Percentiles rank a stretch among this genome's conserved stretches.
Evolutionary conservation across 2,329 filamentous ascomycete species (phyloP).

Genomic region (Dactylellina leptospora): DNA sequence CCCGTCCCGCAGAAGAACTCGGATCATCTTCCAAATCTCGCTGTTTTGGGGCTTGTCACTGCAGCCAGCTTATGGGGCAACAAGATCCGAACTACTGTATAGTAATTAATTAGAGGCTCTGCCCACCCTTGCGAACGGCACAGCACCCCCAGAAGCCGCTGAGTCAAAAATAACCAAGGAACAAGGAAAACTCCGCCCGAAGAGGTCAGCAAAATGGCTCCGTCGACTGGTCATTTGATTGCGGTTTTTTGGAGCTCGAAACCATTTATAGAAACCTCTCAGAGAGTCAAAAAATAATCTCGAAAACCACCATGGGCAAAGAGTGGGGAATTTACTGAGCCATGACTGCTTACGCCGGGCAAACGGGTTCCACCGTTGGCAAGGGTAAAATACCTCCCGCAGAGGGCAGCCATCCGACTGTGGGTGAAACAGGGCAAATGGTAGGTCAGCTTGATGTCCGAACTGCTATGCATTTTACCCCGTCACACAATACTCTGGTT

Average conservation of each 20-base stretch:
- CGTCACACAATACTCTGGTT: slow-evolving; percentile 18
- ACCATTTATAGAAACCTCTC: slow-evolving; percentile 24
- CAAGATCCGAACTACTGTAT: not conserved
- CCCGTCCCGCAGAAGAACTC: not conserved
- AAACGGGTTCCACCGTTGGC: no score
- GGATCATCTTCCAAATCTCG: not conserved
- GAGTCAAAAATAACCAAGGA: slow-evolving; percentile 31
- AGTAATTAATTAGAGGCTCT: slow-evolving; percentile 29
- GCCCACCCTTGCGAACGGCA: slow-evolving; percentile 23
- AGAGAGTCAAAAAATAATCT: not conserved
- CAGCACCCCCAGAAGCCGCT: slow-evolving; percentile 11
- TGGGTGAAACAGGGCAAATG: slow-evolving; percentile 31
- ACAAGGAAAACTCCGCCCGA: not conserved
- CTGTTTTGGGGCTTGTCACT: not conserved
- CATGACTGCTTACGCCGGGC: slow-evolving; percentile 12
- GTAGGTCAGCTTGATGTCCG: slow-evolving; percentile 30
- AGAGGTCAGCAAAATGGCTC: no score
- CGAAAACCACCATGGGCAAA: no score
- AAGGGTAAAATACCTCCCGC: slow-evolving; percentile 11
- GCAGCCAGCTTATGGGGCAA: not conserved
- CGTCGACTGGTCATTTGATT: slow-evolving; percentile 1
- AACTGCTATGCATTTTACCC: slow-evolving; percentile 20
- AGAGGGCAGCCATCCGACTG: not conserved
- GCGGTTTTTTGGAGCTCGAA: not conserved
- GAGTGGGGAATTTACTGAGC: not conserved